Percentiles rank a stretch among this genome's conserved stretches.
These are phyloP conservation scores for Flaveria trinervia DNA, from an alignment of 129 eudicot genomes.

Conservation along the genomic window DNA sequence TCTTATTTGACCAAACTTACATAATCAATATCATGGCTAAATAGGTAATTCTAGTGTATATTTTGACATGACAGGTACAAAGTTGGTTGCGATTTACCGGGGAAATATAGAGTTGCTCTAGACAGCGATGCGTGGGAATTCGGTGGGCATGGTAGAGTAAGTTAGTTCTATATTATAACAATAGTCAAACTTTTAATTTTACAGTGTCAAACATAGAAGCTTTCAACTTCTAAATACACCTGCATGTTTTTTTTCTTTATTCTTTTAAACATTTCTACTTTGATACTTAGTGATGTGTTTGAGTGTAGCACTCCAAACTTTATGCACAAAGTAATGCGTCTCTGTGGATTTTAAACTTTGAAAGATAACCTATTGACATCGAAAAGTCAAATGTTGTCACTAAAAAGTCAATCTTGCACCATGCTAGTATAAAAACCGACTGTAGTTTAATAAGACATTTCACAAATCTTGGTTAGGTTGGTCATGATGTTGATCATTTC, in stretches of 20 bases:
- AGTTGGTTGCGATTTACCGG: constrained; percentile 97
- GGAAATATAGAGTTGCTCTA: constrained; percentile 91
- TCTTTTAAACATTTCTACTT: not conserved
- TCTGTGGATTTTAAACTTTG: not conserved
- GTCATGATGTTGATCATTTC: constrained; percentile 87
- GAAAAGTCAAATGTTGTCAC: not conserved
- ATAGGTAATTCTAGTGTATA: not conserved
- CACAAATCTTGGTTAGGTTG: constrained; percentile 58
- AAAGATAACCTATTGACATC: not conserved
- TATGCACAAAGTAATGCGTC: not conserved
- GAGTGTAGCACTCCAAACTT: not conserved
- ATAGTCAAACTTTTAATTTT: too few relatives aligned
- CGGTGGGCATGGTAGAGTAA: constrained; percentile 98
- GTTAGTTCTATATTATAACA: constrained; percentile 5
- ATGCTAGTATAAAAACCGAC: not conserved
- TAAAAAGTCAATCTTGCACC: not conserved
- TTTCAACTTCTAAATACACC: not conserved
- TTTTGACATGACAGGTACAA: constrained; percentile 60
- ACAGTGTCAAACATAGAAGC: not conserved
- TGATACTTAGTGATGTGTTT: not conserved
- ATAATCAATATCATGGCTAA: not conserved
- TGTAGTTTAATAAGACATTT: constrained; percentile 22
- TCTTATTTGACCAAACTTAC: constrained; percentile 7
- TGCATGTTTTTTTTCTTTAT: not conserved
- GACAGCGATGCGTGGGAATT: constrained; percentile 95